Evolutionary conservation across 176 grass and related monocot genomes (phyloP), one percentile per base, ranked within the genome.

Genomic region (Musa acuminata): DNA sequence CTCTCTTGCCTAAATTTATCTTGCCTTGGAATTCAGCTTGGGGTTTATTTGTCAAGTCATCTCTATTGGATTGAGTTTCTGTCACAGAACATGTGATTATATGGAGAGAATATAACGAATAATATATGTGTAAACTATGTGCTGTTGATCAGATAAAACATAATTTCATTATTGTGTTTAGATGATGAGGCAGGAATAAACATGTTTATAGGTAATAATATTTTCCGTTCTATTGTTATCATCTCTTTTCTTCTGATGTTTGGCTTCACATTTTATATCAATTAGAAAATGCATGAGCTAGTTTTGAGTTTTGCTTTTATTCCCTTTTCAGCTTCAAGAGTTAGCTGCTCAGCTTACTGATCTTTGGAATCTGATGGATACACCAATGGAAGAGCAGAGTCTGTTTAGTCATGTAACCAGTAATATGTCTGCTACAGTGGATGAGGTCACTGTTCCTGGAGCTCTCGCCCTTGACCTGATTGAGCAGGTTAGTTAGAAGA

Each of bases 331-430:
- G 94, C 85, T 98, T 89, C 94, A 89, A 93, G 86, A 78, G 48
- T 72, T 98, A 83, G 84, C 90, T 54, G 75, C 80, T 79, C 90
- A 89, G 81, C 84, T 98, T 57, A 89, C 83, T 55, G 86, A 91
- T 69, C 87, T 98, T 73, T 93, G 94, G 94, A 91, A 91, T 86
- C 78, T 98, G 79, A 98, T 98, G 94, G 90, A 93, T 71, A 77
- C 82, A 13, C 72, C 86, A 53, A 69, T 35, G 55, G 90, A 91
- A 75, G 94, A 98, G 62, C 80, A 68, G 0, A 62, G 81, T 73
- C 80, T 82, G 72, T 93, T 93, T 80, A 75, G 78, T 73, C 94
- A 93, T 43, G 69, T 98, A 55, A 87, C 84, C 62, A 91, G 87
- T 66, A 80, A 85, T 83, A 80, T 91, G 50, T 93, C 84, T 53